These are phyloP conservation scores for Suillus occidentalis DNA, from an alignment of 768 basidiomycete species.

Conservation along the genomic window DNA sequence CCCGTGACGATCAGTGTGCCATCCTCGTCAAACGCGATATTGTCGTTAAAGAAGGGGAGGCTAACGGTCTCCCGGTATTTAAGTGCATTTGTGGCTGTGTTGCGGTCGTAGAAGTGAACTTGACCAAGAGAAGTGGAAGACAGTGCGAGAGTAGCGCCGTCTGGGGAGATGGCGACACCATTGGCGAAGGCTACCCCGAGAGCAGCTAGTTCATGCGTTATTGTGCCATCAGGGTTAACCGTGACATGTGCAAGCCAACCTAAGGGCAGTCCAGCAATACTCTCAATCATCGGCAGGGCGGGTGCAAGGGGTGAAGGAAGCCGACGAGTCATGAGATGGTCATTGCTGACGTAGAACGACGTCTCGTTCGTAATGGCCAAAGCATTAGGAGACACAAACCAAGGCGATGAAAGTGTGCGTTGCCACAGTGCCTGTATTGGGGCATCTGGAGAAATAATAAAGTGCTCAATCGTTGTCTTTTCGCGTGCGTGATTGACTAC, in stretches of 20 bases:
- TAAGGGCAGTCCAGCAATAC: slow-evolving; percentile 55
- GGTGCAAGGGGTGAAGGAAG: slow-evolving; percentile 49
- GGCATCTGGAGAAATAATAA: slow-evolving; percentile 46
- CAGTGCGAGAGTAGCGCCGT: slow-evolving; percentile 52
- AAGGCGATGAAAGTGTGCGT: slow-evolving; percentile 57
- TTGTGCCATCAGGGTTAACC: slow-evolving; percentile 32
- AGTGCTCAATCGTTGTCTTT: slow-evolving; percentile 67
- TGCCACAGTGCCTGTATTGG: slow-evolving; percentile 51
- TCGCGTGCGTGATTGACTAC: slow-evolving; percentile 67
- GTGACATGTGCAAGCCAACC: slow-evolving; percentile 59
- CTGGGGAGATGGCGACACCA: slow-evolving; percentile 60
- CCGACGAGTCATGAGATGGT: slow-evolving; percentile 68
- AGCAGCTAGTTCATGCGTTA: slow-evolving; percentile 42
- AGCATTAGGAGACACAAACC: slow-evolving; percentile 66
- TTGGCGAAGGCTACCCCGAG: slow-evolving; percentile 65
- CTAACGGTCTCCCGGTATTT: slow-evolving; percentile 37
- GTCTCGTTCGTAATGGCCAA: slow-evolving; percentile 63
- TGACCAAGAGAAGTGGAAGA: slow-evolving; percentile 50
- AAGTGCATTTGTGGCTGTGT: slow-evolving; percentile 46
- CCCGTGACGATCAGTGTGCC: slow-evolving; percentile 58
- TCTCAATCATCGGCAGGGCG: slow-evolving; percentile 54
- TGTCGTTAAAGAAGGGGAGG: slow-evolving; percentile 64
- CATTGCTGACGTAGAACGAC: slow-evolving; percentile 73
- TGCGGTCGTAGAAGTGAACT: slow-evolving; percentile 53
- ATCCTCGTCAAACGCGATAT: slow-evolving; percentile 52